Conservation (phyloP, 129 eudicot genomes). For the Ambrosia trifida region DNA sequence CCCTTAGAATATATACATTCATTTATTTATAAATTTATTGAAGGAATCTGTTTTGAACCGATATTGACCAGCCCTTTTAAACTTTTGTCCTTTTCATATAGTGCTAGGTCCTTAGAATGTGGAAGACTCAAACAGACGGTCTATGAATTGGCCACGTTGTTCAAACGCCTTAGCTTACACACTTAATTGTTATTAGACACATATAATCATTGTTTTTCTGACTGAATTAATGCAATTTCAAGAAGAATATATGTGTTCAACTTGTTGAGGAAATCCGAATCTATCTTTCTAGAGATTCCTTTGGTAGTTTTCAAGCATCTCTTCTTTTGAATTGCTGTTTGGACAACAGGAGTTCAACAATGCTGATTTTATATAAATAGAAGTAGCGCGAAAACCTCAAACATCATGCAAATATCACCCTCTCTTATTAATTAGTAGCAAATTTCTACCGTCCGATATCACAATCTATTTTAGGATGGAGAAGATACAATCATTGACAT, state of each 20-base stretch:
- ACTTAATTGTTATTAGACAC: conserved; percentile 24
- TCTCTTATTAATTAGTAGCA: conserved; percentile 34
- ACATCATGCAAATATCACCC: conserved; percentile 39
- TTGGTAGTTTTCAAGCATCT: conserved; percentile 52
- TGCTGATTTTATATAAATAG: conserved; percentile 44
- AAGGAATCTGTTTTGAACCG: conserved; percentile 41
- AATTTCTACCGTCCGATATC: conserved; percentile 32
- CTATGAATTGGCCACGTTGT: conserved; percentile 36
- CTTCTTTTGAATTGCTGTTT: conserved; percentile 46
- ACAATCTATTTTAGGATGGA: conserved; percentile 49
- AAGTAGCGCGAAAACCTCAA: conserved; percentile 39
- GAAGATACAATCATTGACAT: conserved; percentile 47
- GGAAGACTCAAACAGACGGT: conserved; percentile 36
- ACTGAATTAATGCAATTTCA: conserved; percentile 26
- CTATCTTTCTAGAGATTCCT: conserved; percentile 44
- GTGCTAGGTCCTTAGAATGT: conserved; percentile 38
- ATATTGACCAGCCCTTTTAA: conserved; percentile 45
- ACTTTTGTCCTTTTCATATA: conserved; percentile 29
- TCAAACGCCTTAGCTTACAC: conserved; percentile 24
- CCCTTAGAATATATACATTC: conserved; percentile 44
- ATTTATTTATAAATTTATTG: conserved; percentile 16
- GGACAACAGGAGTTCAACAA: conserved; percentile 27
- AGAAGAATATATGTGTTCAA: conserved; percentile 42
- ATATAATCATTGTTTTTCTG: background rate
- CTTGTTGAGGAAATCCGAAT: conserved; percentile 46